Conservation (phyloP, 2,329 filamentous ascomycete species). For the Didymella lethalis region DNA sequence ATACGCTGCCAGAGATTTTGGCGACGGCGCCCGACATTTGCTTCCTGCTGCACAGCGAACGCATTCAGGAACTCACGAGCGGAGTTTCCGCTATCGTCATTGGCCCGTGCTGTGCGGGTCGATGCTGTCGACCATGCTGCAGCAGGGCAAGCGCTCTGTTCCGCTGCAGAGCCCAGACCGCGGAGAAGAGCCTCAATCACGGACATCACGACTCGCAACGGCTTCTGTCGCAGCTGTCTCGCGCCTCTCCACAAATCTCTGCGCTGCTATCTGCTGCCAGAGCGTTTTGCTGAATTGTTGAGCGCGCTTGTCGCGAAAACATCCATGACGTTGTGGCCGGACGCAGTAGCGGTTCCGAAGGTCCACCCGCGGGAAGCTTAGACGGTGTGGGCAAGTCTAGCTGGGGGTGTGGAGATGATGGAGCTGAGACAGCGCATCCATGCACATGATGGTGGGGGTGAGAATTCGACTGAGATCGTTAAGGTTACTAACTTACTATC, state of each 20-base stretch:
- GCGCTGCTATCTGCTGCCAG: constrained; percentile 10
- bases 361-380: constrained; percentile 18
- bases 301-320: constrained; percentile 36
- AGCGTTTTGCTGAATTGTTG: constrained; percentile 33
- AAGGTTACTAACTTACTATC: not conserved
- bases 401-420: constrained; percentile 23
- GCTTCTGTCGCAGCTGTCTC: constrained; percentile 15
- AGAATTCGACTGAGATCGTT: constrained; percentile 2
- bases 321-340: constrained; percentile 24
- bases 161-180: constrained; percentile 15
- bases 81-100: constrained; percentile 37
- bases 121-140: constrained; percentile 35
- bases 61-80: constrained; percentile 46
- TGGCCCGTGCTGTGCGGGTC: constrained; percentile 36
- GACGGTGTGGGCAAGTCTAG: constrained; percentile 11
- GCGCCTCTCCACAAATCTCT: constrained; percentile 17
- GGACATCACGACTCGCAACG: constrained; percentile 18
- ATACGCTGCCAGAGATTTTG: constrained; percentile 26
- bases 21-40: constrained; percentile 29
- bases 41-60: constrained; percentile 27
- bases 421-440: constrained; percentile 21
- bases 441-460: constrained; percentile 13
- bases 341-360: constrained; percentile 28
- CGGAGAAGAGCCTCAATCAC: constrained; percentile 18
- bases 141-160: constrained; percentile 14